Conservation (phyloP, 257 asterid genomes). For the Solanum microdontum region DNA sequence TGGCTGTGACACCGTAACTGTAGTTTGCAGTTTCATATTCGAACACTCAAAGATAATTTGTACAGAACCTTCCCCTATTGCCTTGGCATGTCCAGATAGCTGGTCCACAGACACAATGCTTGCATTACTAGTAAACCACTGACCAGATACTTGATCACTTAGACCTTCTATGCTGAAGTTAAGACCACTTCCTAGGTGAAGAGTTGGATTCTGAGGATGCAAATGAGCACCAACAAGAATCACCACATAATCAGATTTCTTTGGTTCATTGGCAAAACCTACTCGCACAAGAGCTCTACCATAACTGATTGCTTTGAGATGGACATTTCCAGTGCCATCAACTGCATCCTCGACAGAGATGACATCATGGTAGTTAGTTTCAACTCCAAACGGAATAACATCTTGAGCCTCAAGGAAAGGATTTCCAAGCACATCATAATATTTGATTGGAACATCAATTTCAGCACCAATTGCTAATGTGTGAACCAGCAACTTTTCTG, state of each 20-base stretch:
- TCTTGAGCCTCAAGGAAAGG: slow-evolving; percentile 74
- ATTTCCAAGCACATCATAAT: slow-evolving; percentile 59
- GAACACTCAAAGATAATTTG: slow-evolving; percentile 34
- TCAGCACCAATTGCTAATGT: slow-evolving; percentile 53
- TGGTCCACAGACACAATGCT: slow-evolving; percentile 42
- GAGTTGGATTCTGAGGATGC: slow-evolving; percentile 58
- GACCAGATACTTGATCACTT: slow-evolving; percentile 38
- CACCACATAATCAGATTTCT: slow-evolving; percentile 50
- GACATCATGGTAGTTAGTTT: slow-evolving; percentile 60
- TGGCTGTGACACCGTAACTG: slow-evolving; percentile 53
- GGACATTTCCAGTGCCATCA: slow-evolving; percentile 36
- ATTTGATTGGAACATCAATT: slow-evolving; percentile 47
- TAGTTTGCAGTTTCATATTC: slow-evolving; percentile 43
- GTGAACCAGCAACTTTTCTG: slow-evolving; percentile 40
- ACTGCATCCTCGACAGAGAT: slow-evolving; percentile 28
- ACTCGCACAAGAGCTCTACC: slow-evolving; percentile 66
- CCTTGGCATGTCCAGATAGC: slow-evolving; percentile 69
- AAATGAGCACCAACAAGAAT: slow-evolving; percentile 64
- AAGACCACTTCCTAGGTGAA: slow-evolving; percentile 48
- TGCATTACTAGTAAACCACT: slow-evolving; percentile 62
- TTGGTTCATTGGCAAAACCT: slow-evolving; percentile 34
- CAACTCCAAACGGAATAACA: slow-evolving; percentile 47
- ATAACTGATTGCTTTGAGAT: slow-evolving; percentile 35
- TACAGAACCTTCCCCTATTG: slow-evolving; percentile 55
- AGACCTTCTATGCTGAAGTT: slow-evolving; percentile 49